Evolutionary conservation across 345 rosid genomes (phyloP), one percentile per base, ranked within the genome.

Genomic region (Eucalyptus regnans): DNA sequence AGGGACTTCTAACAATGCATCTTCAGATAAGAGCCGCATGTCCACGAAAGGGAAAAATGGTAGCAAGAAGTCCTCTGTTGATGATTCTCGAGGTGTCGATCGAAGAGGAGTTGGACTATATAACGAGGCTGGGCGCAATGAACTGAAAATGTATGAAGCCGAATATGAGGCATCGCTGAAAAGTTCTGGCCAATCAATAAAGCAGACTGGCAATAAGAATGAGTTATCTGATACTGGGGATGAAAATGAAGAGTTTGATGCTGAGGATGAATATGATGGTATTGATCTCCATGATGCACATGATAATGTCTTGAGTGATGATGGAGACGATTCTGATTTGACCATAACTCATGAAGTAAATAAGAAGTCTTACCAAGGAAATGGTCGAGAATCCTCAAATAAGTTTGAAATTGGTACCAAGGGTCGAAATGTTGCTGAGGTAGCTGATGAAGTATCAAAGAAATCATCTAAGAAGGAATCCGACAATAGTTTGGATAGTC

Each of bases 91-190:
- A 58, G 90, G 91, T 88, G 92, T 52, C 25, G 91, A 92, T 80
- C 89, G 29, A 86, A 95, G 87, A 86, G 98, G 95, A 60, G 92
- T 87, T 90, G 98, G 96, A 62, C 91, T 96, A 86, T 96, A 97
- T 87, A 96, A 97, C 91, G 99, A 97, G 92, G 96, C 97, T 48
- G 99, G 99, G 60, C 94, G 96, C 62, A 93, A 96, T 88, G 99
- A 97, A 86, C 90, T 97, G 62, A 94, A 94, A 88, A 94, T 86
- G 92, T 98, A 94, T 90, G 98, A 98, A 93, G 95, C 91, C 2
- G 96, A 96, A 93, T 98, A 96, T 86, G 97, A 96, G 92, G 96
- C 97, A 51, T 95, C 99, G 41, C 89, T 97, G 88, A 93, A 92
- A 89, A 91, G 89, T 90, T 89, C 89, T 56, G 93, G 91, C 52